Base-by-base conservation (phyloP, 306 rosid species). In the Castanea sativa region DNA sequence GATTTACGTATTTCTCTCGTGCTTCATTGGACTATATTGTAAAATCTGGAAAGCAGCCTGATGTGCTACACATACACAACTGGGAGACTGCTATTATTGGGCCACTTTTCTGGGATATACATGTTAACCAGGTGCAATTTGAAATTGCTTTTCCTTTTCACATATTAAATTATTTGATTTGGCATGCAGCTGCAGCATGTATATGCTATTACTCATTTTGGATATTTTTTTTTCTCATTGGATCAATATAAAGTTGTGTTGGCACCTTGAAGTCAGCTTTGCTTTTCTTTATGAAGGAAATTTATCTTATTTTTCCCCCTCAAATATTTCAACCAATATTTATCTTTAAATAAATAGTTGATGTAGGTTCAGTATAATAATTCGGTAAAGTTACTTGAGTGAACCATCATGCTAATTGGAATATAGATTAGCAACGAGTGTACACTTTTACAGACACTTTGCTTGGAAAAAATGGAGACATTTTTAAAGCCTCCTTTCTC, bases 21-120 rank as follows among this genome's bases (percentile, higher is more conserved):
- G 98, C 98, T 71, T 84, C 98, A 14, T 76, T 94, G 86, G 98
- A 94, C 79, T 94, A 94, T 70, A 88, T 94, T 38, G 91, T 90
- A 78, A 94, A 92, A 85, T 85, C 94, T 58, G 96, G 94, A 76
- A 94, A 88, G 93, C 87, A 85, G 79, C 98, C 97, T 18, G 97
- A 94, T 87, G 84, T 94, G 69, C 76, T 94, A 74, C 98, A 94
- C 83, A 75, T 94, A 23, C 98, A 94, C 86, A 89, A 89, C 85
- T 90, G 98, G 98, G 94, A 94, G 89, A 94, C 98, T 82, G 92
- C 98, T 73, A 88, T 94, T 41, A 69, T 87, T 86, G 98, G 92
- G 77, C 97, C 98, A 27, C 98, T 94, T 88, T 94, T 94, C 83
- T 94, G 98, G 98, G 98, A 94, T 85, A 82, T 90, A 73, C 88